Conservation (phyloP, 345 rosid genomes). For the Eutrema yunnanense region DNA sequence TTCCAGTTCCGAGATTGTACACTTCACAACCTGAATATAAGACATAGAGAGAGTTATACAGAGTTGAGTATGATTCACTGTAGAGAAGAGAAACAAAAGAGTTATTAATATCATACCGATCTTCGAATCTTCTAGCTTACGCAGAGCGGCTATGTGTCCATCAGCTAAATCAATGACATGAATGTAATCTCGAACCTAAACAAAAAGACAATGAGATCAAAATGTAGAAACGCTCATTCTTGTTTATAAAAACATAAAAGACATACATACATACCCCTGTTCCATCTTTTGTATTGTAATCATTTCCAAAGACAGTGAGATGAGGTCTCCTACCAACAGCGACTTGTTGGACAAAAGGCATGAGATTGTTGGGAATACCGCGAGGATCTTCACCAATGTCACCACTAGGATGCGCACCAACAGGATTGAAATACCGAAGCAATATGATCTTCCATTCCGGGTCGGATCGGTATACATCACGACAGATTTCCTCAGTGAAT, state of each 20-base stretch:
- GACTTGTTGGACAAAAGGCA: slow-evolving; percentile 94
- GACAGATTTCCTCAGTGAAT: slow-evolving; percentile 81
- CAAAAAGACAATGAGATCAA: background rate
- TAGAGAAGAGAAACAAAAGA: background rate
- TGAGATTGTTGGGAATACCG: slow-evolving; percentile 93
- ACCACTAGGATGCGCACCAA: slow-evolving; percentile 96
- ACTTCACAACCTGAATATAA: slow-evolving; percentile 69
- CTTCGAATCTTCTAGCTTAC: slow-evolving; percentile 52
- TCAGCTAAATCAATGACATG: slow-evolving; percentile 92
- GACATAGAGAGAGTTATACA: background rate
- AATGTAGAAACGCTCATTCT: background rate
- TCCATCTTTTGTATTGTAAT: slow-evolving; percentile 82
- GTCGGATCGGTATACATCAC: slow-evolving; percentile 59
- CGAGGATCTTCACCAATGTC: slow-evolving; percentile 88
- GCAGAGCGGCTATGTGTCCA: slow-evolving; percentile 88
- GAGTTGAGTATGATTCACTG: background rate
- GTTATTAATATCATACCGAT: slow-evolving; percentile 43
- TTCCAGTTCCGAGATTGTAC: slow-evolving; percentile 92
- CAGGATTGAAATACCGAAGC: slow-evolving; percentile 91
- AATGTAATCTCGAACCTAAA: slow-evolving; percentile 90
- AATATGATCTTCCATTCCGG: slow-evolving; percentile 79
- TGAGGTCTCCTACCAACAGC: slow-evolving; percentile 86
- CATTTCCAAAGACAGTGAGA: slow-evolving; percentile 73
- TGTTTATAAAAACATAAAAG: background rate
- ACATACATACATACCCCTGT: slow-evolving; percentile 71